Base-by-base conservation (phyloP, 805 yeast species). In the Tetrapisispora taiwanensis region DNA sequence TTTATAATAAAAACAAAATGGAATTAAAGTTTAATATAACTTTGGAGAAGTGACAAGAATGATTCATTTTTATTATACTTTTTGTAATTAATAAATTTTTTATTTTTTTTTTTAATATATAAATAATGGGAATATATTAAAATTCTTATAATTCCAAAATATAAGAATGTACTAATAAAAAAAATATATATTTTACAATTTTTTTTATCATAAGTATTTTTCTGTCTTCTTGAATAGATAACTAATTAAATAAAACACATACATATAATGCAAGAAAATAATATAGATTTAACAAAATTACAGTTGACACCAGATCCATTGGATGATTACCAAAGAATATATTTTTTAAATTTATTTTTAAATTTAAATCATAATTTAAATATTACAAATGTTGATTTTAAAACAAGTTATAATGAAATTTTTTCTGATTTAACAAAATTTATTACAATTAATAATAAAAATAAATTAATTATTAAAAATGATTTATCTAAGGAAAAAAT, bases 281-380 rank as follows among this genome's bases (percentile, higher is more conserved):
- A n/a, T n/a, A 15, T 59, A 18, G 54, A 53, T 36, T 34, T 46
- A 7, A 30, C 43, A 15, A 39, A 39, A 7, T 48, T 61, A 14
- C 44, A 35, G 18, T 45, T 61, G 5, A 41, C 56, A 4, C 46
- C 44, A 5, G 51, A 50, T 27, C 62, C 65, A 6, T 28, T 56
- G 33, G 66, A 62, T 43, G 65, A 62, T 38, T 62, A 59, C 43
- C 66, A 62, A 46, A 45, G 66, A 40, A 41, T 59, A 12, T 57
- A 48, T 44, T 56, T 61, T 43, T 48, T 55, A 4, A 46, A 49
- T 12, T 35, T 54, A 17, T 38, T 49, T 8, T 30, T 24, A 12
- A 43, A 49, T 30, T 34, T 47, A 18, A 42, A 35, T 28, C 10
- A 32, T 7, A n/a, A 19, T 20, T 30, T 35, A 22, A 20, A 20